Base-by-base conservation (phyloP, 176 grass and related monocot genomes). In the Thalia dealbata region DNA sequence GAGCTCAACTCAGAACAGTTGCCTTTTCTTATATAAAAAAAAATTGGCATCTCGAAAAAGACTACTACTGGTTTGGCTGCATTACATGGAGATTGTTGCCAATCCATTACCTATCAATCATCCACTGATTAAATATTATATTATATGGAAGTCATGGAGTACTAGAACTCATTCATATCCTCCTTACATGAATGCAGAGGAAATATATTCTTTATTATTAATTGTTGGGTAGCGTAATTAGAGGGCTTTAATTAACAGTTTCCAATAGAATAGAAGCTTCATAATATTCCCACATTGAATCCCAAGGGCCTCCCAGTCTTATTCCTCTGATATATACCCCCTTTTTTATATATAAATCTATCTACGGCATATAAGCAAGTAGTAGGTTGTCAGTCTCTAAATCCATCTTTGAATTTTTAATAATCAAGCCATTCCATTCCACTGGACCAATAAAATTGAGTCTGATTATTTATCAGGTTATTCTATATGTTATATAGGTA, bases 251-350 rank as follows among this genome's bases (percentile, higher is more conserved):
- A 14, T 61, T 50, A 81, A 78, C 87, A 84, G 82, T 86, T 91
- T 78, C 83, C 90, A 72, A 93, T 19, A 70, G 67, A 69, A 69
- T 72, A 83, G 63, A 77, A 67, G 62, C 63, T 77, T 67, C 48
- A 77, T 4, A 38, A 38, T 55, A 77, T 67, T 63, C 63, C 81
- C 73, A 76, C 70, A 81, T 81, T 67, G 60, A 77, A 86, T 74
- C 78, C 82, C 72, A 81, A 77, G 66, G 27, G 30, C 81, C 75
- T 73, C 27, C 16, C 32, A 1, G 4, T 38, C 32, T 50, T 91
- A 85, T 86, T 86, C 78, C 81, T 85, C 73, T 70, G 68, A 55
- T 84, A 41, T 67, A 76, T 72, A 28, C 52, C 15, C 76, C 79
- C 81, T 96, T 80, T 13, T 22, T 59, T 19, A 61, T 46, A 38